Conservation (phyloP, 2,329 filamentous ascomycete species). For the Apiospora aurea region DNA sequence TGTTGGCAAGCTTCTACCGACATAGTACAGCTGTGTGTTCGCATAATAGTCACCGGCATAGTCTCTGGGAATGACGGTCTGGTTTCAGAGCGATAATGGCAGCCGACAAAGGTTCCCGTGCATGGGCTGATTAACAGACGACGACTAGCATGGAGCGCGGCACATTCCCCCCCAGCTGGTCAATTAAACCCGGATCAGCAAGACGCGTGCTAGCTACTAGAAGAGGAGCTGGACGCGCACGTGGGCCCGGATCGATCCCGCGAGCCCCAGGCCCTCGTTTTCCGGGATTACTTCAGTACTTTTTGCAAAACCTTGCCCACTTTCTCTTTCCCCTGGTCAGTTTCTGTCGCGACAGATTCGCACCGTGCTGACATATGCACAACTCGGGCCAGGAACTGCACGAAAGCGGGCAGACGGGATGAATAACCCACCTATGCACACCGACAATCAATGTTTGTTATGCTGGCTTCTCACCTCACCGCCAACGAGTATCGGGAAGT, state of each 20-base stretch:
- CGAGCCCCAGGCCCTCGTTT: conserved; percentile 25
- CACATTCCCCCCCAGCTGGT: conserved; percentile 15
- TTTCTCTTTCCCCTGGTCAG: conserved; percentile 14
- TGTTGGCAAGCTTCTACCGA: conserved; percentile 1
- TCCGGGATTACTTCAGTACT: conserved; percentile 7
- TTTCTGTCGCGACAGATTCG: neutral
- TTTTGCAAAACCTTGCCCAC: conserved; percentile 9
- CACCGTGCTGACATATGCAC: conserved; percentile 22
- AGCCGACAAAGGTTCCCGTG: conserved; percentile 7
- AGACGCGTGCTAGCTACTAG: conserved; percentile 13
- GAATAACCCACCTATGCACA: conserved; percentile 15
- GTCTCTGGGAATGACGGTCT: conserved; percentile 11
- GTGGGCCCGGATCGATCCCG: conserved; percentile 24
- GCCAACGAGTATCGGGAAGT: conserved; percentile 12
- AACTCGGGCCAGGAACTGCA: conserved; percentile 19
- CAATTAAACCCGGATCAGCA: conserved; percentile 23
- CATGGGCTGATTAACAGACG: conserved; percentile 18
- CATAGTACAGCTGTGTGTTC: conserved; percentile 1
- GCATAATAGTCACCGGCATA: neutral
- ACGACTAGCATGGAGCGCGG: conserved; percentile 5
- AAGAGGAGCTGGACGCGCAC: conserved; percentile 18
- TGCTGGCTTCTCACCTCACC: conserved; percentile 16
- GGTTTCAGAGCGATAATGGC: neutral
- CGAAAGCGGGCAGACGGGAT: conserved; percentile 23
- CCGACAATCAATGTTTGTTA: conserved; percentile 23